These are phyloP conservation scores for Arxiozyma slooffiae DNA, from an alignment of 1,139 yeast species.

Conservation along the genomic window DNA sequence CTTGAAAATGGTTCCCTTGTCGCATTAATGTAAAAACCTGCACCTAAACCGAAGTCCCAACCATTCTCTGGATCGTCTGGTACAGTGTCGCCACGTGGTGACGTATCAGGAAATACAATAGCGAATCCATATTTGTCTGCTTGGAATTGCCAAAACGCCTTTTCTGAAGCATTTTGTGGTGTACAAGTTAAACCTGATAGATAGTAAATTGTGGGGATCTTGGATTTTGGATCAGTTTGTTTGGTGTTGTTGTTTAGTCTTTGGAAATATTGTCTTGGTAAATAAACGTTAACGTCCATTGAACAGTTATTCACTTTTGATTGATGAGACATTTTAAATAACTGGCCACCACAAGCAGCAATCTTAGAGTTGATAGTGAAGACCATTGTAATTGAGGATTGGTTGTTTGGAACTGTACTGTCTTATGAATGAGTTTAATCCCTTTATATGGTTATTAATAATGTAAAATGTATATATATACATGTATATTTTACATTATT, in stretches of 20 bases:
- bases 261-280: constrained; percentile 49
- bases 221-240: constrained; percentile 15
- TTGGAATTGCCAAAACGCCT: constrained; percentile 76
- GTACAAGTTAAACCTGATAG: constrained; percentile 90
- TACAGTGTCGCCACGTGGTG: constrained; percentile 88
- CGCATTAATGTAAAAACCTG: constrained; percentile 89
- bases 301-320: constrained; percentile 55
- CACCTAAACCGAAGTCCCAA: constrained; percentile 91
- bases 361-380: constrained; percentile 51
- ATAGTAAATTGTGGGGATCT: constrained; percentile 66
- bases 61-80: constrained; percentile 86
- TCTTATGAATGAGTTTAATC: no score
- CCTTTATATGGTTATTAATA: no score
- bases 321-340: constrained; percentile 64
- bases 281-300: constrained; percentile 75
- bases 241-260: neutral
- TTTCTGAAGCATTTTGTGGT: constrained; percentile 90
- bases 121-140: constrained; percentile 81
- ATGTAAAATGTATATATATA: no score
- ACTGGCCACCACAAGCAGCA: constrained; percentile 62
- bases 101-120: constrained; percentile 88
- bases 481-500: no score
- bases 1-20: constrained; percentile 58
- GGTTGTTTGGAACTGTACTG: no score
- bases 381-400: no score